Conservation (phyloP, 345 rosid species). For the Fremontodendron californicum region DNA sequence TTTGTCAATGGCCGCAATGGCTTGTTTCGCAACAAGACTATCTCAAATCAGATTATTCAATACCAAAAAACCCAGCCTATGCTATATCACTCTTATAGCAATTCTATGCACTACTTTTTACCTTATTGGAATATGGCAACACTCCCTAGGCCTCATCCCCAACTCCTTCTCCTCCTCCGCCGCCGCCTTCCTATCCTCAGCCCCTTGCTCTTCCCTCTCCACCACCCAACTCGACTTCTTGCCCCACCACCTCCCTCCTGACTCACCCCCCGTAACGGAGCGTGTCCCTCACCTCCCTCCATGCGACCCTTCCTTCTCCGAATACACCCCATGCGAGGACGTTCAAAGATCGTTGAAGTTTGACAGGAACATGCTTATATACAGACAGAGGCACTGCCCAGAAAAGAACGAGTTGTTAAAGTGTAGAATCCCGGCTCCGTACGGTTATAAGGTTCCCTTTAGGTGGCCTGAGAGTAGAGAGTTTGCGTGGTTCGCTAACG, state of each 20-base stretch:
- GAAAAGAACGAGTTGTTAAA: constrained; percentile 40
- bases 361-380: constrained; percentile 48
- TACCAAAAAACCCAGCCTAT: constrained; percentile 46
- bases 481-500: constrained; percentile 84
- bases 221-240: constrained; percentile 40
- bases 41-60: constrained; percentile 14
- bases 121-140: constrained; percentile 50
- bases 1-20: constrained; percentile 11
- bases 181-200: not conserved
- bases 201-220: constrained; percentile 23
- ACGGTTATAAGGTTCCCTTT: constrained; percentile 71
- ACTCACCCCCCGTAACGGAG: constrained; percentile 38
- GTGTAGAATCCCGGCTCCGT: constrained; percentile 79
- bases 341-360: constrained; percentile 50
- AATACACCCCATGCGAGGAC: constrained; percentile 84
- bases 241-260: constrained; percentile 49
- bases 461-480: constrained; percentile 87
- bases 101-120: constrained; percentile 54
- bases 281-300: constrained; percentile 50
- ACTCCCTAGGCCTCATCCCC: constrained; percentile 21
- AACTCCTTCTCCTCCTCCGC: constrained; percentile 1
- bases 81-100: constrained; percentile 31
- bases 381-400: constrained; percentile 85
- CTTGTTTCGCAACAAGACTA: not conserved
- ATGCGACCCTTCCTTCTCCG: constrained; percentile 44